Evolutionary conservation across 805 yeast genomes (phyloP).

Genomic region (Saccharomycopsis amapae): DNA sequence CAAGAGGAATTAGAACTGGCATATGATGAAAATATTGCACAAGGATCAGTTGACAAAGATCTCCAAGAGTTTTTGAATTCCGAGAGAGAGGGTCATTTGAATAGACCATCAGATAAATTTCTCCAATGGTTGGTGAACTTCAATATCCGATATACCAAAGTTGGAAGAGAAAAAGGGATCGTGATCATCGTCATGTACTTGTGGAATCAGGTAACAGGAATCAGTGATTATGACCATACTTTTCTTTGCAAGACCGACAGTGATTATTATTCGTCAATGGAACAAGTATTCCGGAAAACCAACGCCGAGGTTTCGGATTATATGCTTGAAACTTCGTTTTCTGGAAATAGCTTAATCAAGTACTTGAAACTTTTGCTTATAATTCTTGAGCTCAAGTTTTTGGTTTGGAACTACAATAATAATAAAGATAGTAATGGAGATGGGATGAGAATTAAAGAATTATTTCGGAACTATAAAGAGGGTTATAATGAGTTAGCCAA

Average conservation of each 20-base stretch:
- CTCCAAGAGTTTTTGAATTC: not conserved
- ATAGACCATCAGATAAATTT: constrained; percentile 10
- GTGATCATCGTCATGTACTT: constrained; percentile 7
- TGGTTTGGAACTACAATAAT: not conserved
- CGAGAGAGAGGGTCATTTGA: not conserved
- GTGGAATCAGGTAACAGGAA: constrained; percentile 4
- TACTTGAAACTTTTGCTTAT: constrained; percentile 10
- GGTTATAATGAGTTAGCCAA: not conserved
- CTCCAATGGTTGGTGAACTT: constrained; percentile 17
- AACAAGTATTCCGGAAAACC: constrained; percentile 2
- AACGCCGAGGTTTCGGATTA: constrained; percentile 9
- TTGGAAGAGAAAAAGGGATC: not conserved
- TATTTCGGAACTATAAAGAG: not conserved
- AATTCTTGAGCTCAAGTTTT: constrained; percentile 11
- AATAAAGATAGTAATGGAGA: too few species aligned
- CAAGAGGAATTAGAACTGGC: too few species aligned
- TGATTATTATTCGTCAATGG: constrained; percentile 1
- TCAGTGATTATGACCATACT: constrained; percentile 5
- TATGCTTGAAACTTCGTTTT: constrained; percentile 12
- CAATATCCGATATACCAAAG: constrained; percentile 1
- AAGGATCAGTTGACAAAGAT: not conserved
- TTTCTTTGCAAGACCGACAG: not conserved
- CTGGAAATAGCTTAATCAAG: not conserved
- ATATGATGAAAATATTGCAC: too few species aligned
- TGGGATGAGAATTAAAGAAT: not conserved